A percentile compares a stretch with the other conserved stretches of the same genome.
Conservation (phyloP, 2,329 filamentous ascomycete species). For the Scorias spongiosa region DNA sequence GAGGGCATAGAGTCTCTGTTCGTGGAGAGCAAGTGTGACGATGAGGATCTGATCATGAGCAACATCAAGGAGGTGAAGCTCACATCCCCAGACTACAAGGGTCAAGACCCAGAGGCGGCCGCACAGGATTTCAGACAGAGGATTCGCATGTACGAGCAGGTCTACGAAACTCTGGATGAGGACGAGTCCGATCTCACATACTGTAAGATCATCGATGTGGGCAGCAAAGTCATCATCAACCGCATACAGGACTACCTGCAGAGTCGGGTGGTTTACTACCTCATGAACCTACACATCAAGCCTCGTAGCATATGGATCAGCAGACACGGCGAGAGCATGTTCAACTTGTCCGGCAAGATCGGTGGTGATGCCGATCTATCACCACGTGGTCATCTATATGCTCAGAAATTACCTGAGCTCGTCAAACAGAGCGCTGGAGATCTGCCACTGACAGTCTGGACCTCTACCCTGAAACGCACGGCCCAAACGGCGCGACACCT, state of each 20-base stretch:
- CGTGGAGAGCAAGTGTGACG: constrained; percentile 92
- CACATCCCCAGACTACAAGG: constrained; percentile 84
- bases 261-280: constrained; percentile 90
- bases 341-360: constrained; percentile 79
- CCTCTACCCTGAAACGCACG: constrained; percentile 64
- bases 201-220: constrained; percentile 93
- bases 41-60: constrained; percentile 91
- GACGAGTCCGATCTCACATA: constrained; percentile 83
- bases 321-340: constrained; percentile 84
- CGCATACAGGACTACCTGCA: constrained; percentile 93
- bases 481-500: constrained; percentile 83
- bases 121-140: constrained; percentile 85
- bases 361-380: constrained; percentile 85
- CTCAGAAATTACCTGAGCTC: constrained; percentile 66
- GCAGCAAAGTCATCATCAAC: constrained; percentile 94
- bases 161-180: constrained; percentile 84
- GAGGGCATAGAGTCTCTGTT: constrained; percentile 76
- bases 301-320: constrained; percentile 94
- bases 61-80: constrained; percentile 91
- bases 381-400: constrained; percentile 73
- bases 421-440: constrained; percentile 78
- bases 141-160: constrained; percentile 93
- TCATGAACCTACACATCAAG: constrained; percentile 97
- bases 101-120: constrained; percentile 83
- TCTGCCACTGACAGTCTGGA: constrained; percentile 56